Percentiles rank a stretch among this genome's conserved stretches.
Evolutionary conservation across 1,284 basidiomycete species (phyloP).

Genomic region (Irpex sp.): DNA sequence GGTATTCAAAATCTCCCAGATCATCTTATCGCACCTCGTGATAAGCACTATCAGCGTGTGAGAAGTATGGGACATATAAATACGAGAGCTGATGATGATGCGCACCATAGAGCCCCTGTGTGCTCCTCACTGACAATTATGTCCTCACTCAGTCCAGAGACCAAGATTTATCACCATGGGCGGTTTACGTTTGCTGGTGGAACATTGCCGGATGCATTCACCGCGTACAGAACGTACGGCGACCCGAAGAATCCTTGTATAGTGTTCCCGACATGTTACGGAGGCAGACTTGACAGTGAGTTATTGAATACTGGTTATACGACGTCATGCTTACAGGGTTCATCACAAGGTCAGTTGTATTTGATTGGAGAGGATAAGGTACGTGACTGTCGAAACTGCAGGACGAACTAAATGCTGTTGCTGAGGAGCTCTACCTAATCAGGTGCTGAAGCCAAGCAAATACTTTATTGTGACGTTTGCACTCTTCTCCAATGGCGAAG

Average conservation of each 20-base stretch:
- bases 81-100: neutral
- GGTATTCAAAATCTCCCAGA: neutral
- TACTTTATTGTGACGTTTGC: conserved; percentile 54
- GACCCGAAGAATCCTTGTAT: conserved; percentile 33
- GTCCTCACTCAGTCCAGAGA: conserved; percentile 13
- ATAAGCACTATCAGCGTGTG: neutral
- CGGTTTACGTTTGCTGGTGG: conserved; percentile 31
- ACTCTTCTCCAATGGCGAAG: conserved; percentile 58
- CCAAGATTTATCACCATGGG: conserved; percentile 34
- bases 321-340: neutral
- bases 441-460: conserved; percentile 46
- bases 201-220: conserved; percentile 30
- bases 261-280: conserved; percentile 34
- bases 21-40: neutral
- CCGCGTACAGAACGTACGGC: conserved; percentile 33
- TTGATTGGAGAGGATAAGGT: conserved; percentile 50
- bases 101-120: neutral
- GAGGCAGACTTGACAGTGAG: conserved; percentile 31
- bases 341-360: conserved; percentile 41
- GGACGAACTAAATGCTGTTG: neutral
- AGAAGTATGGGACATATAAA: neutral
- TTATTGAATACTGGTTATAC: neutral
- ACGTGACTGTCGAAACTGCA: neutral
- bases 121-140: neutral
- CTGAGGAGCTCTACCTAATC: neutral